Evolutionary conservation across 768 basidiomycete genomes (phyloP).

Genomic region (Termitomyces sp.): DNA sequence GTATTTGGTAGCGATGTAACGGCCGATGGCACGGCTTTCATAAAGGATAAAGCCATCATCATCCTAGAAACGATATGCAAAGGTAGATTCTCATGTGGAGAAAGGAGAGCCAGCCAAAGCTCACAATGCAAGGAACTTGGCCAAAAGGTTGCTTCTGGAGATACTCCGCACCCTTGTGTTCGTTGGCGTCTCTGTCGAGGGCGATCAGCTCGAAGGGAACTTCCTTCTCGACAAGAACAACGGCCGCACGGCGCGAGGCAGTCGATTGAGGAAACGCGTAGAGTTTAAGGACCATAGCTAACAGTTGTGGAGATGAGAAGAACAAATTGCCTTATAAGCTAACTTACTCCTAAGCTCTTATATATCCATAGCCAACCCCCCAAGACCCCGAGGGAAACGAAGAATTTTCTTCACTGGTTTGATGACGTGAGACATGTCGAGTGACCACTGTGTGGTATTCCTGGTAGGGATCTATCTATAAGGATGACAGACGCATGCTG

Average conservation of each 20-base stretch:
- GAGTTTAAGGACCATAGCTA: slow-evolving; percentile 32
- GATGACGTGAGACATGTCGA: neutral
- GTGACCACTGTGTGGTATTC: too few species aligned
- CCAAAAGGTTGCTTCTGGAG: slow-evolving; percentile 49
- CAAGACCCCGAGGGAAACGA: neutral
- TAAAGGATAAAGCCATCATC: slow-evolving; percentile 67
- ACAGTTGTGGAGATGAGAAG: neutral
- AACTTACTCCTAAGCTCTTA: too few species aligned
- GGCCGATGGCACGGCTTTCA: slow-evolving; percentile 58
- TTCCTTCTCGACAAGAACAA: slow-evolving; percentile 40
- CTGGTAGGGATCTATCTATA: neutral
- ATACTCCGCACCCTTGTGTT: slow-evolving; percentile 35
- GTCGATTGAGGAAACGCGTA: slow-evolving; percentile 32
- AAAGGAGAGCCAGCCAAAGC: slow-evolving; percentile 1
- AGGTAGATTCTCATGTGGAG: neutral
- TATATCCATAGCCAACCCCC: neutral
- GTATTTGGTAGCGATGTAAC: slow-evolving; percentile 59
- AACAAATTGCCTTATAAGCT: neutral
- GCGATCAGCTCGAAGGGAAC: slow-evolving; percentile 41
- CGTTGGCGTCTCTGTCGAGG: slow-evolving; percentile 32
- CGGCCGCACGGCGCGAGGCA: slow-evolving; percentile 42
- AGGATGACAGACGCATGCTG: too few species aligned
- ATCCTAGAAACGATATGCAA: slow-evolving; percentile 27
- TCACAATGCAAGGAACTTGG: slow-evolving; percentile 48
- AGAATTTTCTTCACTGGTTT: neutral